Evolutionary conservation across 2,329 filamentous ascomycete genomes (phyloP).

Genomic region (Nannizzia gypsea): DNA sequence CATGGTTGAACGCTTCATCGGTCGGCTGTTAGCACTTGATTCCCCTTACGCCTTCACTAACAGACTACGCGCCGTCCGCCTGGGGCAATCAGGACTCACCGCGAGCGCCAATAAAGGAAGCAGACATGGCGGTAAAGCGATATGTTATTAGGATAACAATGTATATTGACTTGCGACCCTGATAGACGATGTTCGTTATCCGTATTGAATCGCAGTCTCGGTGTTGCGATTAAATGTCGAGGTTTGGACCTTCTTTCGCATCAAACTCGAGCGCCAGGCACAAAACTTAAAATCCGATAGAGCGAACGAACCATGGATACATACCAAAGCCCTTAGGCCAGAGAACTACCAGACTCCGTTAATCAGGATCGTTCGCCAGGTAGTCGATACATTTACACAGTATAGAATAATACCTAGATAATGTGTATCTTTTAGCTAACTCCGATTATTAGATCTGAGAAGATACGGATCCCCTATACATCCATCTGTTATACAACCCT

Average conservation of each 20-base stretch:
- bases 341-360: no score
- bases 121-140: constrained; percentile 23
- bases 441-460: no score
- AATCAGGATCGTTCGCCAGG: no score
- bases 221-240: background rate
- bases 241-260: background rate
- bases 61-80: background rate
- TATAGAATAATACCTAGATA: no score
- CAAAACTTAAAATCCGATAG: background rate
- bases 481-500: background rate
- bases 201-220: background rate
- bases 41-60: background rate
- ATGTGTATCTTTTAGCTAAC: no score
- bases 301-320: background rate
- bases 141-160: background rate
- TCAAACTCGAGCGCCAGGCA: background rate
- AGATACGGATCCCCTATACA: no score
- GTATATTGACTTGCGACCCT: background rate
- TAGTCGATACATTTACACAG: no score
- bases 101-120: constrained; percentile 29
- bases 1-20: constrained; percentile 62
- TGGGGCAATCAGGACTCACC: constrained; percentile 19
- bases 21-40: background rate
- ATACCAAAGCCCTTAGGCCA: no score
- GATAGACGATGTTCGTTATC: background rate